Evolutionary conservation across 129 eudicot species (phyloP), one percentile per base, ranked within the genome.

Genomic region (Flaveria linearis): DNA sequence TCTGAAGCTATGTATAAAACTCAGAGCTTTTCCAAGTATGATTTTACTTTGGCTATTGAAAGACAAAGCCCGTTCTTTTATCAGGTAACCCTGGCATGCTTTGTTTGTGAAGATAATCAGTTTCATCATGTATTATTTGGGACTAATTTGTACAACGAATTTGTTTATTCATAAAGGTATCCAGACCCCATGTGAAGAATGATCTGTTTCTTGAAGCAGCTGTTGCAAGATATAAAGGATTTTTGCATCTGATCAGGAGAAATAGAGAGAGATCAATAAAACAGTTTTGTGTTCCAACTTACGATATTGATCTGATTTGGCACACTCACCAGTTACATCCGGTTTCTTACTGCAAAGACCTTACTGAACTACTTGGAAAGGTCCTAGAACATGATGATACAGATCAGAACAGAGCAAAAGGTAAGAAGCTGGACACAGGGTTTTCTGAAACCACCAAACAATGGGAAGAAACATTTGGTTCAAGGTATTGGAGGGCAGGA

Each of bases 291-390:
- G 99, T 95, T 77, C 99, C 99, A 7, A 95, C 99, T 71, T 95
- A 95, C 58, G 99, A 95, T 77, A 72, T 95, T 68, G 99, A 95
- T 85, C 87, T 95, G 45, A 91, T 95, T 45, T 95, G 99, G 99
- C 99, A 95, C 81, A 80, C 99, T 69, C 99, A 95, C 78, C 99
- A 95, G 75, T 83, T 95, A 61, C 87, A 95, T 73, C 97, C 99
- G 14, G 88, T 56, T 67, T 85, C 89, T 28, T 95, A 95, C 78
- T 83, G 92, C 47, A 84, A 85, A 61, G 97, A 95, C 81, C 82
- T 95, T 17, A 42, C 65, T 2, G 73, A 82, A 17, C 69, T 88
- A 67, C 45, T 91, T 71, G 97, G 96, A 49, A 91, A 87, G 68
- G 83, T 95, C 68, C 79, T 94, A 74, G 90, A 91, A 76, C 99